phyloP scores from a whole-genome alignment of 139 green algal genomes.

The Diplosphaera chodatii region DNA sequence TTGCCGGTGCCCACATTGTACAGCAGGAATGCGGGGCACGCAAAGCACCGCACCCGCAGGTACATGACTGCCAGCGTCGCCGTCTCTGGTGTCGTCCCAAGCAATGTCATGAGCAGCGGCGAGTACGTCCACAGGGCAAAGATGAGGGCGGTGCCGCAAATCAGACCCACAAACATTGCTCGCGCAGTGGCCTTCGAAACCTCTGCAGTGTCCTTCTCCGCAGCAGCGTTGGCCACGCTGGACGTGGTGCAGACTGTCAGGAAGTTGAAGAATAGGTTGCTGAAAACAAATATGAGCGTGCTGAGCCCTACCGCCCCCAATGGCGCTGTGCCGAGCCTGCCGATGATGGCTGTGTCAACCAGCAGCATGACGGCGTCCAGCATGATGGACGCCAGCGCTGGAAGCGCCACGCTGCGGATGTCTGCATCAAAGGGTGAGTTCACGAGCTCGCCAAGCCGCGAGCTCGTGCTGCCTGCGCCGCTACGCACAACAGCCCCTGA shows the following conservation, averaged over 20 bases:
- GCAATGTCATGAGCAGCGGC: constrained; percentile 21
- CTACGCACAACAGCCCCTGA: not conserved
- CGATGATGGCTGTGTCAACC: constrained; percentile 38
- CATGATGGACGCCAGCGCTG: constrained; percentile 15
- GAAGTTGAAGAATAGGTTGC: constrained; percentile 56
- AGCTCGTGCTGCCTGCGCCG: too few relatives aligned
- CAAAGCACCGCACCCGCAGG: constrained; percentile 33
- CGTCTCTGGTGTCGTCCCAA: constrained; percentile 25
- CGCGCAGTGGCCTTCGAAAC: constrained; percentile 8
- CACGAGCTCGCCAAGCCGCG: not conserved
- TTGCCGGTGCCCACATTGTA: constrained; percentile 46
- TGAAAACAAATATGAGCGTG: constrained; percentile 40
- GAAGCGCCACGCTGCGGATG: constrained; percentile 14
- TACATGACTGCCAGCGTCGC: constrained; percentile 34
- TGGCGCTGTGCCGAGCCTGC: constrained; percentile 43
- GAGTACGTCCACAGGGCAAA: constrained; percentile 7
- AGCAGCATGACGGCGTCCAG: constrained; percentile 8
- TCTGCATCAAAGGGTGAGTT: not conserved
- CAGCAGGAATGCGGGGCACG: constrained; percentile 34
- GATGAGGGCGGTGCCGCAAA: not conserved
- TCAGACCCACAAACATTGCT: not conserved
- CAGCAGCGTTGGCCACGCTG: constrained; percentile 46
- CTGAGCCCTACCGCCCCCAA: constrained; percentile 53
- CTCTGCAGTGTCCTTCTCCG: constrained; percentile 16
- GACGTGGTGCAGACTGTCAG: constrained; percentile 56